These are phyloP conservation scores for Euphorbia celastroides DNA, from an alignment of 441 rosid genomes.

Conservation along the genomic window DNA sequence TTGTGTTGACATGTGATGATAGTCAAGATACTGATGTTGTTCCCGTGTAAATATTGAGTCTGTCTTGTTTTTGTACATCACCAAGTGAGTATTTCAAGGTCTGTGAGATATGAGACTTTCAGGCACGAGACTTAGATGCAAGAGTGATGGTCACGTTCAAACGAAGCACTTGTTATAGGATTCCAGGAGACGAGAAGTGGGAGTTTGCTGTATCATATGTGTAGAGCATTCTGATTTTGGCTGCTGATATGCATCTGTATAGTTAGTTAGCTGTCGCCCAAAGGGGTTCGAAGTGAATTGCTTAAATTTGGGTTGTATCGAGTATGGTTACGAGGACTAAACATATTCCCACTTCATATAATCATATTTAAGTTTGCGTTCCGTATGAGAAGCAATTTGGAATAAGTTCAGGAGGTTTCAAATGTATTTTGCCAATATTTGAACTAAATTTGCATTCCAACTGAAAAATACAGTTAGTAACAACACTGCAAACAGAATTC, in stretches of 20 bases:
- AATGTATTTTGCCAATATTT: too few species aligned
- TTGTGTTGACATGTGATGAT: conserved; percentile 70
- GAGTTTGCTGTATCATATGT: not conserved
- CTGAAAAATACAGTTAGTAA: too few species aligned
- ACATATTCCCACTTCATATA: not conserved
- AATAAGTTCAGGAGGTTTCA: too few species aligned
- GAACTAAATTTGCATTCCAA: too few species aligned
- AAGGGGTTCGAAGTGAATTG: conserved; percentile 8
- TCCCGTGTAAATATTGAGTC: conserved; percentile 49
- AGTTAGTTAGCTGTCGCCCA: conserved; percentile 13
- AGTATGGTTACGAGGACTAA: not conserved
- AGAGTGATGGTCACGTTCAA: conserved; percentile 4
- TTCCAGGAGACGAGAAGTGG: conserved; percentile 1
- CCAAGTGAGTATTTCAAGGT: conserved; percentile 17
- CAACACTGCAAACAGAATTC: too few species aligned
- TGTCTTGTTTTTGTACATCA: conserved; percentile 19
- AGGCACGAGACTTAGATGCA: conserved; percentile 14
- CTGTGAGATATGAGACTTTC: not conserved
- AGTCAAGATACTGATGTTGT: conserved; percentile 66
- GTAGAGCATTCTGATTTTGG: conserved; percentile 17
- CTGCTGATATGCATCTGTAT: conserved; percentile 22
- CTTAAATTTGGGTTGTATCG: not conserved
- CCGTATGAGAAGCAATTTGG: too few species aligned
- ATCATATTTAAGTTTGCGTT: too few species aligned
- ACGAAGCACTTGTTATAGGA: not conserved